Evolutionary conservation across 345 rosid genomes (phyloP).

Genomic region (Hypericum androsaemum): DNA sequence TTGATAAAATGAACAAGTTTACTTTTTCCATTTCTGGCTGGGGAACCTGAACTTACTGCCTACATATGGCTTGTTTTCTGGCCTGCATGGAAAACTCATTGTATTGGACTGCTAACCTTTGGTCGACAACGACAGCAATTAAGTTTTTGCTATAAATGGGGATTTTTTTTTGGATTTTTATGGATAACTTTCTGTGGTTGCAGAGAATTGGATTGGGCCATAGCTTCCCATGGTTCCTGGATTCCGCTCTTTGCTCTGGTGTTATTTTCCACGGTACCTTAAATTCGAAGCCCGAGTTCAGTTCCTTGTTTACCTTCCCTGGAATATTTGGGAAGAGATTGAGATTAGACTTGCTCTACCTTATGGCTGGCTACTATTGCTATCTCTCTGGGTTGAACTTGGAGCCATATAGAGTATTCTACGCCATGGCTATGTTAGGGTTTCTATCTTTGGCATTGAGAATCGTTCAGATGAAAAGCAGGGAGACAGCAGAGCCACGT

Average conservation of each 20-base stretch:
- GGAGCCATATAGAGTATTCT: slow-evolving; percentile 71
- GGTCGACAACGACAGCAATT: too few relatives aligned
- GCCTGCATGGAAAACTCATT: too few relatives aligned
- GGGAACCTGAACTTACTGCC: too few relatives aligned
- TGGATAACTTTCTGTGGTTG: slow-evolving; percentile 11
- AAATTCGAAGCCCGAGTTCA: slow-evolving; percentile 50
- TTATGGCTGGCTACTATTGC: slow-evolving; percentile 58
- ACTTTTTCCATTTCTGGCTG: too few relatives aligned
- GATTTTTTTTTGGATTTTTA: not conserved
- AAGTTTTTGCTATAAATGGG: not conserved
- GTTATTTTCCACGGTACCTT: slow-evolving; percentile 60
- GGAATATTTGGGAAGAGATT: slow-evolving; percentile 32
- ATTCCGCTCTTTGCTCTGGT: slow-evolving; percentile 59
- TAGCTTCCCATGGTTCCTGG: slow-evolving; percentile 72
- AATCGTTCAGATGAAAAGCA: slow-evolving; percentile 40
- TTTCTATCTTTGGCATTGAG: slow-evolving; percentile 37
- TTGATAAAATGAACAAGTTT: too few relatives aligned
- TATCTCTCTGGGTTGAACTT: slow-evolving; percentile 61
- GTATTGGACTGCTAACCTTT: too few relatives aligned
- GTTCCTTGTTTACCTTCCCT: slow-evolving; percentile 38
- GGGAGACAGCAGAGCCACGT: slow-evolving; percentile 39
- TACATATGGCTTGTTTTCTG: too few relatives aligned
- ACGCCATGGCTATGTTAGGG: slow-evolving; percentile 68
- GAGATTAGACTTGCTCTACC: slow-evolving; percentile 42
- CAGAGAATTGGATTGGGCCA: slow-evolving; percentile 81